Conservation (phyloP, 306 rosid genomes). For the Ormosia semicastrata region DNA sequence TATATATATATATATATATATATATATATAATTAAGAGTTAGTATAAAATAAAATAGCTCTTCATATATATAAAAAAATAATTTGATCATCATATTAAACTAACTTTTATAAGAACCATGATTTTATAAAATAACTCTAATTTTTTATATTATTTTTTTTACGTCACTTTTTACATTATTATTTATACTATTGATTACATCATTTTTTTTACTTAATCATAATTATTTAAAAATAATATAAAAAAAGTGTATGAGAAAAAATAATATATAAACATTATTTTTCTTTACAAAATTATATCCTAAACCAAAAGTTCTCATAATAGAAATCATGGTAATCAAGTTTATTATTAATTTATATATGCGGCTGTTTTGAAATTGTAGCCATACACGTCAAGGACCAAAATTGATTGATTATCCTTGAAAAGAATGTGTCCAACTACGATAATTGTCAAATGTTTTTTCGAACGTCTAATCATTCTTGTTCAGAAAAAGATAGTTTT, state of each 20-base stretch:
- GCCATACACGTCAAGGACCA: slow-evolving; percentile 22
- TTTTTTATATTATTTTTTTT: too few relatives aligned
- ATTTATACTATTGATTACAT: too few relatives aligned
- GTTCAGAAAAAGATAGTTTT: too few relatives aligned
- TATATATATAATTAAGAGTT: background rate
- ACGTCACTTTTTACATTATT: too few relatives aligned
- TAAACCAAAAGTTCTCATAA: background rate
- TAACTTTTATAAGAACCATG: background rate
- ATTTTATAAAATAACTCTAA: background rate
- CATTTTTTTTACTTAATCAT: too few relatives aligned
- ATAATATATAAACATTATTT: too few relatives aligned
- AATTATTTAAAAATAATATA: too few relatives aligned
- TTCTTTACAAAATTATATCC: background rate
- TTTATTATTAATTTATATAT: background rate
- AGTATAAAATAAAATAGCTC: background rate
- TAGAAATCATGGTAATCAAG: background rate
- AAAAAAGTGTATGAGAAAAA: too few relatives aligned
- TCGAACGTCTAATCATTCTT: slow-evolving; percentile 41
- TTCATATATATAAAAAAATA: background rate
- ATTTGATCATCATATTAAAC: background rate
- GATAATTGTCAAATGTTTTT: background rate
- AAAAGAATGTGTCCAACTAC: slow-evolving; percentile 20
- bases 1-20: background rate
- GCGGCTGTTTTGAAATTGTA: slow-evolving; percentile 1
- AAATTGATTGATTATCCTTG: slow-evolving; percentile 6